These are phyloP conservation scores for Alternaria ethzedia DNA, from an alignment of 2,329 filamentous ascomycete genomes.

Conservation along the genomic window DNA sequence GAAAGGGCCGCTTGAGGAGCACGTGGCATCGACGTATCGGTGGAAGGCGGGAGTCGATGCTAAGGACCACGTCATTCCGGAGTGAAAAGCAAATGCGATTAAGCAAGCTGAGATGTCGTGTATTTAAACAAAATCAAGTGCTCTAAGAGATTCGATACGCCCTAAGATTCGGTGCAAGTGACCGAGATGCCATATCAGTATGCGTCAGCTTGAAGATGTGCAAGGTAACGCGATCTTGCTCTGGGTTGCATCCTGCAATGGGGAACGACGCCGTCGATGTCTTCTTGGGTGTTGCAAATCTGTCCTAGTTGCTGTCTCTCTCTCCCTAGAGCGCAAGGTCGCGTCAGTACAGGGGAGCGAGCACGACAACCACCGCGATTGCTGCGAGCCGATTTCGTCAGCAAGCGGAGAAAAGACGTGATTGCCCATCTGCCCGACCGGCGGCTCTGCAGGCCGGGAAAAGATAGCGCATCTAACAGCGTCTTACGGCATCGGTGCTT, in stretches of 20 bases:
- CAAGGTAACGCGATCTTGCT: background rate
- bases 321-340: slow-evolving; percentile 45
- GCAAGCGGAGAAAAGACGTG: slow-evolving; percentile 42
- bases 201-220: background rate
- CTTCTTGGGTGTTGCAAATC: background rate
- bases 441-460: slow-evolving; percentile 7
- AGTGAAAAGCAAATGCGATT: slow-evolving; percentile 54
- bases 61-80: slow-evolving; percentile 36
- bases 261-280: background rate
- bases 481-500: background rate
- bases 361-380: slow-evolving; percentile 15
- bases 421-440: slow-evolving; percentile 17
- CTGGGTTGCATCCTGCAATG: background rate
- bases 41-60: slow-evolving; percentile 46
- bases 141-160: background rate
- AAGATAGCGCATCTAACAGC: slow-evolving; percentile 1
- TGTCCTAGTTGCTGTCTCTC: slow-evolving; percentile 64
- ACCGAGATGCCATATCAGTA: background rate
- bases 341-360: slow-evolving; percentile 13
- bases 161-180: background rate
- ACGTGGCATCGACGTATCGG: slow-evolving; percentile 59
- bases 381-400: slow-evolving; percentile 28
- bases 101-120: background rate
- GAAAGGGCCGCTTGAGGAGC: slow-evolving; percentile 58
- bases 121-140: background rate